Conservation (phyloP, 192 early-diverging fungal species). For the Coemansia sp. region DNA sequence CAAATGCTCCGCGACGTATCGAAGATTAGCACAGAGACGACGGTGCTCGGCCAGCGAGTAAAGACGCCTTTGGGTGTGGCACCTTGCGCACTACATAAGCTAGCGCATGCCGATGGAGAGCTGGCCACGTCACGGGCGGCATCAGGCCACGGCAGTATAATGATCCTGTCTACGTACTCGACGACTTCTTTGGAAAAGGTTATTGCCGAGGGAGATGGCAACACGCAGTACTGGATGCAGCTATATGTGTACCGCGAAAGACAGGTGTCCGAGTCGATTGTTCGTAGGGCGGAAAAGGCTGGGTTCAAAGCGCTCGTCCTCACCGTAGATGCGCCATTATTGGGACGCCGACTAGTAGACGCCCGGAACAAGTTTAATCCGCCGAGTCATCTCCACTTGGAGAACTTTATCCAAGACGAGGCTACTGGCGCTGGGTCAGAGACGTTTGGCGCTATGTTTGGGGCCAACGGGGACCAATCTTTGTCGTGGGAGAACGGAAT, state of each 20-base stretch:
- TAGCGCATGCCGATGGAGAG: slow-evolving; percentile 70
- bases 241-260: slow-evolving; percentile 82
- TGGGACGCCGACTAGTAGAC: slow-evolving; percentile 61
- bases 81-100: slow-evolving; percentile 74
- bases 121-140: slow-evolving; percentile 63
- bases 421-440: slow-evolving; percentile 9
- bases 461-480: slow-evolving; percentile 63
- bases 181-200: slow-evolving; percentile 68
- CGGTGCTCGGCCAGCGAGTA: slow-evolving; percentile 59
- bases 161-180: slow-evolving; percentile 66
- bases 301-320: slow-evolving; percentile 73
- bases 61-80: slow-evolving; percentile 72
- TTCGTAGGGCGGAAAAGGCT: slow-evolving; percentile 68
- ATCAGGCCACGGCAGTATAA: slow-evolving; percentile 42
- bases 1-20: slow-evolving; percentile 75
- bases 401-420: slow-evolving; percentile 58
- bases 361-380: slow-evolving; percentile 61
- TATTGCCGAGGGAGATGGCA: slow-evolving; percentile 42
- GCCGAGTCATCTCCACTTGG: slow-evolving; percentile 61
- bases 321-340: slow-evolving; percentile 60
- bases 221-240: slow-evolving; percentile 70
- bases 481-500: slow-evolving; percentile 86
- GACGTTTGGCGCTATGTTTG: slow-evolving; percentile 52
- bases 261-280: slow-evolving; percentile 60
- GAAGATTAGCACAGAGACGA: slow-evolving; percentile 61